Evolutionary conservation across 2,329 filamentous ascomycete genomes (phyloP).

Genomic region (Sclerotinia spermophila): DNA sequence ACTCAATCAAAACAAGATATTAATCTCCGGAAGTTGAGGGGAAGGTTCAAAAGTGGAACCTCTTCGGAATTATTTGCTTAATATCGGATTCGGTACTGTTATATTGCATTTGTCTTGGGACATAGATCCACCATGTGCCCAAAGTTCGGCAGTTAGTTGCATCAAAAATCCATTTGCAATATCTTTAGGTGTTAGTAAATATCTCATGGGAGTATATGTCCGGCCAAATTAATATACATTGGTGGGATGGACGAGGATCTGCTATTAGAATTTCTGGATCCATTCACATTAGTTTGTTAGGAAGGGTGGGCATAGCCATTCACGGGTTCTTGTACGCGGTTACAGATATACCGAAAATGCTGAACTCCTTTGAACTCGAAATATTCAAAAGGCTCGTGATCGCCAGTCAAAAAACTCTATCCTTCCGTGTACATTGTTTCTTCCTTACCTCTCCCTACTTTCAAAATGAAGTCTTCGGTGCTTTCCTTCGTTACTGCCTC

Average conservation of each 20-base stretch:
- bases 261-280: not conserved
- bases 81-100: not conserved
- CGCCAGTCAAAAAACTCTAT: not conserved
- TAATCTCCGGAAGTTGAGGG: not conserved
- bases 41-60: not conserved
- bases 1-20: not conserved
- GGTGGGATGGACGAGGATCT: not conserved
- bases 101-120: not conserved
- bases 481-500: constrained; percentile 15
- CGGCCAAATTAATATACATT: not conserved
- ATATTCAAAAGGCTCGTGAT: not conserved
- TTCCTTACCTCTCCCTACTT: not conserved
- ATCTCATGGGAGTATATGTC: not conserved
- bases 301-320: not conserved
- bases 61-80: not conserved
- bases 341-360: not conserved
- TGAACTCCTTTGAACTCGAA: not conserved
- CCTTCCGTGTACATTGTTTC: not conserved
- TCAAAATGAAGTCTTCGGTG: constrained; percentile 22
- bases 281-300: too few relatives aligned
- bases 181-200: too few relatives aligned
- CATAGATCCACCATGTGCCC: not conserved
- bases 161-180: not conserved
- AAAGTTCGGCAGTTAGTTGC: not conserved
- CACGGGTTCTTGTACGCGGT: not conserved